Conservation (phyloP, 2,329 filamentous ascomycete species). For the Colletotrichum noveboracense region DNA sequence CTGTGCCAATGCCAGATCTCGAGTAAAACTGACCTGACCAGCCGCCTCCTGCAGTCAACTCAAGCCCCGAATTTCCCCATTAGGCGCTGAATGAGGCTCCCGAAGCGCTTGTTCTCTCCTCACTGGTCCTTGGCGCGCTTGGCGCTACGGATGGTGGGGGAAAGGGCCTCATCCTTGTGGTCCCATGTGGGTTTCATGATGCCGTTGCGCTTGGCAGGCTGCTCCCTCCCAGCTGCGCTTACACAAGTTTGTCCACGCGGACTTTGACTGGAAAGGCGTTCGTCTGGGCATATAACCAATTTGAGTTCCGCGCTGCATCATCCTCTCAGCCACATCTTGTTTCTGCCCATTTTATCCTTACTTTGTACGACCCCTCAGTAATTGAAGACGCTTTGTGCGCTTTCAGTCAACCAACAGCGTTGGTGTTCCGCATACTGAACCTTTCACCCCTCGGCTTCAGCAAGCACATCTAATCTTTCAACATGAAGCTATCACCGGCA, state of each 20-base stretch:
- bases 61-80: not conserved
- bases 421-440: not conserved
- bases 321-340: fast-evolving
- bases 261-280: not conserved
- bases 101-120: not conserved
- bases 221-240: not conserved
- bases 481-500: not conserved
- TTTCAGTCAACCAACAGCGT: not conserved
- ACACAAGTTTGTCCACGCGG: not conserved
- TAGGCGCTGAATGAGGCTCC: not conserved
- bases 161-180: constrained; percentile 1
- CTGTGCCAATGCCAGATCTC: constrained; percentile 1
- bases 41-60: not conserved
- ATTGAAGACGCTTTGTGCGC: fast-evolving
- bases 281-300: not conserved
- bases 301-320: not conserved
- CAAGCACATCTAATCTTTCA: not conserved
- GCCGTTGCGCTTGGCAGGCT: not conserved
- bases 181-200: constrained; percentile 19
- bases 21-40: constrained; percentile 6
- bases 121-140: constrained; percentile 12
- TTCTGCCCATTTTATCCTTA: not conserved
- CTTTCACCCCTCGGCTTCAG: not conserved
- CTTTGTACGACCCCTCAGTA: fast-evolving
- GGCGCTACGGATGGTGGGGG: not conserved